Base-by-base conservation (phyloP, 495 filamentous ascomycete species). In the Trichodelitschia bisporula region DNA sequence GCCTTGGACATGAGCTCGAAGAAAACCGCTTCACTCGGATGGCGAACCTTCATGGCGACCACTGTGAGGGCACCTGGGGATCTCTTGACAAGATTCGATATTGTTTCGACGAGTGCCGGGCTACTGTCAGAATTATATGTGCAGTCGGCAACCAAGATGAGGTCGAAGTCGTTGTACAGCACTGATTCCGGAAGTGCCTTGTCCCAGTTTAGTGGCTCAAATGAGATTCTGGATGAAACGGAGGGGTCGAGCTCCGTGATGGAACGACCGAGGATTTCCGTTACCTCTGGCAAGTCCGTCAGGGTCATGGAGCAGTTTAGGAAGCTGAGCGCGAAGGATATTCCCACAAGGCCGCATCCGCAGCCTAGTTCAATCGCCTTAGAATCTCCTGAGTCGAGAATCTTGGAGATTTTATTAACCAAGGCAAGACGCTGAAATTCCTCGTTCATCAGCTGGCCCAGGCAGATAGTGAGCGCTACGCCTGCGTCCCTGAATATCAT, bases 101-200 rank as follows among this genome's bases (percentile, higher is more conserved):
- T 54, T 0, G 75, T 77, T 20, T 55, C 51, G 2, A 93, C 77
- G 19, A 97, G 55, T 6, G 67, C 60, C 11, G 74, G 74, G 20
- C 80, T 53, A 26, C 69, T 77, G 45, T 86, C 78, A 19, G 66
- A 59, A 46, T 95, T 97, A 53, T 97, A 97, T 8, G 82, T 97
- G 56, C 86, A 93, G 44, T 97, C 86, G 12, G 80, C 77, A 1
- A 90, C 59, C 3, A 90, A 47, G 15, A 93, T 57, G 19, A 95
- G 41, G 45, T 90, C 73, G 49, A 72, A 69, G 0, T 43, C 39
- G 15, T 46, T 48, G 2, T 51, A 43, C 16, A 40, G 41, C 3
- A 56, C 51, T 12, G 53, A 38, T 11, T 46, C 18, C 1, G 51
- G 50, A 4, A 62, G 49, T 9, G 33, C 18, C 15, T 63, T 45